Conservation (phyloP, 2,329 filamentous ascomycete species). For the Lithohypha guttulata region DNA sequence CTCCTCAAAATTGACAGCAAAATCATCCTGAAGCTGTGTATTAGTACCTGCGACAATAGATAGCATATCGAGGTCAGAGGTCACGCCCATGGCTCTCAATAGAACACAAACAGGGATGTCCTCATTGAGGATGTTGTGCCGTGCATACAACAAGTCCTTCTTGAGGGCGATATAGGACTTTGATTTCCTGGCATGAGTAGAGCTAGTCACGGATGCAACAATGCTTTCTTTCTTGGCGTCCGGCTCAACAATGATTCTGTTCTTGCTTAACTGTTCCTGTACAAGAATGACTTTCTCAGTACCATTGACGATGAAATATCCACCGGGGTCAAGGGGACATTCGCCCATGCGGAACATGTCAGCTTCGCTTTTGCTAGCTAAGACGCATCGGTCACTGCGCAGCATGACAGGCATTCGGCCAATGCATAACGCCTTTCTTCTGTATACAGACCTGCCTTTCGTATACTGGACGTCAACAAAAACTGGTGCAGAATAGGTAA, state of each 20-base stretch:
- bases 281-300: conserved; percentile 98
- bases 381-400: conserved; percentile 83
- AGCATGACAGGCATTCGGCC: conserved; percentile 95
- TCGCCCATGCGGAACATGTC: conserved; percentile 91
- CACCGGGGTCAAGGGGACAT: conserved; percentile 88
- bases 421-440: conserved; percentile 64
- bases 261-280: conserved; percentile 98
- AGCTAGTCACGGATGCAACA: conserved; percentile 89
- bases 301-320: conserved; percentile 95
- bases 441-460: conserved; percentile 65
- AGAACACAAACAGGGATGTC: conserved; percentile 91
- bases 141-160: conserved; percentile 70
- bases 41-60: conserved; percentile 82
- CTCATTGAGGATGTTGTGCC: conserved; percentile 87
- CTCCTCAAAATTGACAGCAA: conserved; percentile 90
- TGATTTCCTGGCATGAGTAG: conserved; percentile 92
- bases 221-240: conserved; percentile 87
- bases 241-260: conserved; percentile 92
- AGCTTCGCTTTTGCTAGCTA: conserved; percentile 70
- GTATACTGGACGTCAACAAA: conserved; percentile 86
- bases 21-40: conserved; percentile 83
- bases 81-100: conserved; percentile 83
- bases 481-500: conserved; percentile 95
- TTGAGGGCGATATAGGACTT: conserved; percentile 94
- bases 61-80: conserved; percentile 91